A percentile compares a stretch with the other conserved stretches of the same genome.
phyloP scores from a whole-genome alignment of 2,329 filamentous ascomycete genomes.

The Aspergillus aculeatus region DNA sequence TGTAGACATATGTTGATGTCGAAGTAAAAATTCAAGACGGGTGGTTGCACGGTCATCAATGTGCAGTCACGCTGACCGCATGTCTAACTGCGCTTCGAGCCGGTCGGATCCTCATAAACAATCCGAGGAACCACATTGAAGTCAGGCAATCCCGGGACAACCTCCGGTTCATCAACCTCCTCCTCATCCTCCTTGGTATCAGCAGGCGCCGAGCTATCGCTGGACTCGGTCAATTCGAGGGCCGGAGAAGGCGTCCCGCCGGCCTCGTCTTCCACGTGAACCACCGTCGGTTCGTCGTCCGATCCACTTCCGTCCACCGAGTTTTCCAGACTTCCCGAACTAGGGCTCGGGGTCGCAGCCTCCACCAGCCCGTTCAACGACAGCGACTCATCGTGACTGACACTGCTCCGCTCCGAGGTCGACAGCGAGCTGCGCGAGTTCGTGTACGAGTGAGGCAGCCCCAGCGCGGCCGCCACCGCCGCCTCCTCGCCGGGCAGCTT shows the following conservation, averaged over 20 bases:
- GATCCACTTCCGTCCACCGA: slow-evolving; percentile 26
- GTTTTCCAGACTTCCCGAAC: slow-evolving; percentile 24
- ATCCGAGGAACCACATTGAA: not conserved
- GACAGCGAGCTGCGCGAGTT: slow-evolving; percentile 37
- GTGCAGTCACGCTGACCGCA: not conserved
- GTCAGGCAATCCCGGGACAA: not conserved
- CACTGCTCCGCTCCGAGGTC: slow-evolving; percentile 34
- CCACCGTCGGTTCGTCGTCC: slow-evolving; percentile 9
- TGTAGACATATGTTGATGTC: no score
- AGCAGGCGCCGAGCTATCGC: not conserved
- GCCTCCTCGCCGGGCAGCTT: slow-evolving; percentile 49
- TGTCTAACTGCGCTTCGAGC: not conserved
- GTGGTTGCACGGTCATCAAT: no score
- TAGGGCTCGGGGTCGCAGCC: slow-evolving; percentile 26
- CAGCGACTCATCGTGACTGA: slow-evolving; percentile 30
- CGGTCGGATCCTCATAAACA: not conserved
- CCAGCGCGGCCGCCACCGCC: slow-evolving; percentile 52
- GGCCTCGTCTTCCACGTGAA: not conserved
- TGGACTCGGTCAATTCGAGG: not conserved
- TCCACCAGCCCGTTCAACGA: slow-evolving; percentile 25
- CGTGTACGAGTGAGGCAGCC: slow-evolving; percentile 36
- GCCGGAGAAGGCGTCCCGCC: not conserved
- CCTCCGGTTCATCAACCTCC: not conserved
- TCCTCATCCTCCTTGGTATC: not conserved
- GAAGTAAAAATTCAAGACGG: no score